A percentile compares a stretch with the other conserved stretches of the same genome.
Evolutionary conservation across 2,329 filamentous ascomycete species (phyloP).

Genomic region (Pestalotiopsis sp.): DNA sequence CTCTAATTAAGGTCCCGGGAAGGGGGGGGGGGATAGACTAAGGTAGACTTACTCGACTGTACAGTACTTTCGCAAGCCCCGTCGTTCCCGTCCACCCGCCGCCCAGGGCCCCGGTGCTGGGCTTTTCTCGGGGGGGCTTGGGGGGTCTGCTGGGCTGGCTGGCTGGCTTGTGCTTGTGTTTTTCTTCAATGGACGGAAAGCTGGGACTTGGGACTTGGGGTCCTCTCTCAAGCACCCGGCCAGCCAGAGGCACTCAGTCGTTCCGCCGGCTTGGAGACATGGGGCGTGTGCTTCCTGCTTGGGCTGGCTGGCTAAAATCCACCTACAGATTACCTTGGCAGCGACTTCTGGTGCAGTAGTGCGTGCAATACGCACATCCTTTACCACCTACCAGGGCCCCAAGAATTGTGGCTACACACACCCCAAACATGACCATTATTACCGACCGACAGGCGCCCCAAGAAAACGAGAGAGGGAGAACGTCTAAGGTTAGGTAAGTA

Average conservation of each 20-base stretch:
- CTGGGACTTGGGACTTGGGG: too few relatives aligned
- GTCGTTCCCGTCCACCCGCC: slow-evolving; percentile 11
- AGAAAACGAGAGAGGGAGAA: neutral
- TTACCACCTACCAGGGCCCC: too few relatives aligned
- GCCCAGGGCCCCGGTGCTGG: neutral
- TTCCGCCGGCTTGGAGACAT: slow-evolving; percentile 2
- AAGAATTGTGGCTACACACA: too few relatives aligned
- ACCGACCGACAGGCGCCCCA: too few relatives aligned
- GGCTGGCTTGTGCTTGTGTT: neutral
- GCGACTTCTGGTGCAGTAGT: too few relatives aligned
- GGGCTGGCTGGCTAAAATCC: neutral
- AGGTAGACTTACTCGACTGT: neutral
- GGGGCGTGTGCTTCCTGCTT: neutral
- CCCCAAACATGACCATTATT: too few relatives aligned
- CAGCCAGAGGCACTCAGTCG: neutral
- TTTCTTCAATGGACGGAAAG: neutral
- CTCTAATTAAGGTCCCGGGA: neutral
- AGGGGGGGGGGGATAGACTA: too few relatives aligned
- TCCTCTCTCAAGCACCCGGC: neutral
- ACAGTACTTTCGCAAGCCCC: slow-evolving; percentile 9
- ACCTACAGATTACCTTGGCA: neutral
- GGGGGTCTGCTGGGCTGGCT: too few relatives aligned
- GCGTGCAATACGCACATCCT: too few relatives aligned
- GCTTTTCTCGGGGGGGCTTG: too few relatives aligned
- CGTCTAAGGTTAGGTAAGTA: too few relatives aligned